phyloP scores from a whole-genome alignment of 345 rosid species.

The Hypericum perforatum region DNA sequence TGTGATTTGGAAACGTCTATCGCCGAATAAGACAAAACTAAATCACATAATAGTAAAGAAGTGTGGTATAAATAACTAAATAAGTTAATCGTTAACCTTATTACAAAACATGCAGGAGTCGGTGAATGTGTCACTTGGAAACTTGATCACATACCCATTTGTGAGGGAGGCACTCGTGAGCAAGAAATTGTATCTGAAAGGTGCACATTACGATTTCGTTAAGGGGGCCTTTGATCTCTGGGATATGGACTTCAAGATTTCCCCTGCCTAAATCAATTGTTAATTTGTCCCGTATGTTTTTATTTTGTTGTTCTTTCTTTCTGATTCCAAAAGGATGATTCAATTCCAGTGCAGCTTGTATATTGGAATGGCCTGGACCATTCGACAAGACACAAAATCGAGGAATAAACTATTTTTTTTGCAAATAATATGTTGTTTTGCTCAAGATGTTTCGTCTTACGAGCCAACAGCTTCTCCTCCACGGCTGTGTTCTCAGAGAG shows the following conservation, averaged over 20 bases:
- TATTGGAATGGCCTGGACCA: too few relatives aligned
- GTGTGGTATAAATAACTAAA: too few relatives aligned
- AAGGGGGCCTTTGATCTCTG: slow-evolving; percentile 61
- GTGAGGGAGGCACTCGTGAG: slow-evolving; percentile 61
- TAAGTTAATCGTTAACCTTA: too few relatives aligned
- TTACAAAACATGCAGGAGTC: slow-evolving; percentile 38
- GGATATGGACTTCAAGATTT: slow-evolving; percentile 30
- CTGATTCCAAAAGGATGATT: neutral
- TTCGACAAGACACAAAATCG: too few relatives aligned
- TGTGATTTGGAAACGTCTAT: too few relatives aligned
- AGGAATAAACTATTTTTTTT: too few relatives aligned
- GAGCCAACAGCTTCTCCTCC: slow-evolving; percentile 78
- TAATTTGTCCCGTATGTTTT: neutral
- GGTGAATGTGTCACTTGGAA: slow-evolving; percentile 67
- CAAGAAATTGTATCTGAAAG: slow-evolving; percentile 41
- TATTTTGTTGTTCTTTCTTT: neutral
- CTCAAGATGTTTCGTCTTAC: slow-evolving; percentile 63
- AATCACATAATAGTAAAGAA: too few relatives aligned
- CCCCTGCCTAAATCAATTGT: neutral
- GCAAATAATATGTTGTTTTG: too few relatives aligned
- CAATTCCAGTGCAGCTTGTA: too few relatives aligned
- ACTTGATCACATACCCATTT: slow-evolving; percentile 63
- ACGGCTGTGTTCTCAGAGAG: slow-evolving; percentile 75
- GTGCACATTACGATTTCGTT: slow-evolving; percentile 71
- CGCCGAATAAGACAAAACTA: too few relatives aligned